Conservation (phyloP, 169 alveolate species). For the Cryptosporidium meleagridis region DNA sequence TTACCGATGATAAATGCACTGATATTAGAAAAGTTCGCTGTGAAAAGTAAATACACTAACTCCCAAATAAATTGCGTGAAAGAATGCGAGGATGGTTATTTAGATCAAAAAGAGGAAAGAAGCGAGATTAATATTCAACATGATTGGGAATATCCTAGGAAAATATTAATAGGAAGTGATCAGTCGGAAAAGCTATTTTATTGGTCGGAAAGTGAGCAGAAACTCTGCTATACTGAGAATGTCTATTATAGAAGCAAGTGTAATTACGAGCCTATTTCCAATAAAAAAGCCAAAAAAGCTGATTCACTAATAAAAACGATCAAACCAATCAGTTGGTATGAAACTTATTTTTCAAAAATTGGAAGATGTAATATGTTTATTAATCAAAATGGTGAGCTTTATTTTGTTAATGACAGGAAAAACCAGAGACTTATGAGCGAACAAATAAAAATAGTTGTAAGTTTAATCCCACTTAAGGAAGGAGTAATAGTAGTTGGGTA, state of each 20-base stretch:
- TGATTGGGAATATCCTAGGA: conserved; percentile 49
- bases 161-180: background rate
- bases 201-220: conserved; percentile 21
- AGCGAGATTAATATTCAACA: background rate
- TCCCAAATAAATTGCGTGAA: background rate
- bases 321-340: conserved; percentile 29
- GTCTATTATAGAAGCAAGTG: background rate
- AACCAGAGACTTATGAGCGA: background rate
- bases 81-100: background rate
- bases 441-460: background rate
- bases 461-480: conserved; percentile 16
- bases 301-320: background rate
- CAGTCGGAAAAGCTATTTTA: background rate
- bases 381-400: conserved; percentile 6
- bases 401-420: conserved; percentile 1
- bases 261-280: background rate
- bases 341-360: conserved; percentile 20
- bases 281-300: background rate
- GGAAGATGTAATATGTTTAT: conserved; percentile 34
- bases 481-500: conserved; percentile 52
- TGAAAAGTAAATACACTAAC: background rate
- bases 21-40: conserved; percentile 32
- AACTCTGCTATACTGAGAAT: background rate
- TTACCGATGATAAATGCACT: conserved; percentile 35
- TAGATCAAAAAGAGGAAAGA: background rate